These are phyloP conservation scores for Pouteria campechiana DNA, from an alignment of 179 eudicot genomes.

Conservation along the genomic window DNA sequence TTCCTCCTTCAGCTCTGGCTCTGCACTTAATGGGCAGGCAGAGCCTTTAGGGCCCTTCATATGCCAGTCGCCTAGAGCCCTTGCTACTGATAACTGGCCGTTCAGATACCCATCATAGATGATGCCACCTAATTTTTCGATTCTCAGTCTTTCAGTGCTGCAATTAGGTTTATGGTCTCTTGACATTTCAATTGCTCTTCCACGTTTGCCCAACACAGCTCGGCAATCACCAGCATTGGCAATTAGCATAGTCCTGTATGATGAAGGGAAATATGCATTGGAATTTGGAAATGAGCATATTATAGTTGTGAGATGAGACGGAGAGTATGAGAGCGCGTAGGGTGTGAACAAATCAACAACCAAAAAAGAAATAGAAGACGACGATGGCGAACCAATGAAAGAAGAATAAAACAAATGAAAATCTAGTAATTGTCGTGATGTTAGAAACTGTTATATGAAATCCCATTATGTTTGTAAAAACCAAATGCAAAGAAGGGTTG, in stretches of 20 bases:
- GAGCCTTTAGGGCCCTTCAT: constrained; percentile 54
- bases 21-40: constrained; percentile 38
- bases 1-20: constrained; percentile 42
- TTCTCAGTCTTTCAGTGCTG: constrained; percentile 42
- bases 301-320: too few relatives aligned
- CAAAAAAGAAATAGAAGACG: too few relatives aligned
- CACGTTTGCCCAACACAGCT: constrained; percentile 55
- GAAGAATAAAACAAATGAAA: too few relatives aligned
- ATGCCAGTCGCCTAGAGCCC: constrained; percentile 66
- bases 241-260: constrained; percentile 35
- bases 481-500: too few relatives aligned
- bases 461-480: too few relatives aligned
- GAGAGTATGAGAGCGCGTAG: too few relatives aligned
- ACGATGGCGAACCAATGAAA: too few relatives aligned
- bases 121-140: constrained; percentile 47
- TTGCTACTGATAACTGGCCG: constrained; percentile 54
- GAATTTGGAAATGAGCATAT: too few relatives aligned
- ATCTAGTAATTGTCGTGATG: too few relatives aligned
- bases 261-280: not conserved
- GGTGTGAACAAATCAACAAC: too few relatives aligned
- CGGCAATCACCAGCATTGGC: constrained; percentile 64
- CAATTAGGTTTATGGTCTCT: constrained; percentile 61
- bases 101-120: constrained; percentile 53
- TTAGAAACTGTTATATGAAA: too few relatives aligned
- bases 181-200: constrained; percentile 51